These are phyloP conservation scores for Breynia disticha DNA, from an alignment of 441 rosid genomes.

Conservation along the genomic window DNA sequence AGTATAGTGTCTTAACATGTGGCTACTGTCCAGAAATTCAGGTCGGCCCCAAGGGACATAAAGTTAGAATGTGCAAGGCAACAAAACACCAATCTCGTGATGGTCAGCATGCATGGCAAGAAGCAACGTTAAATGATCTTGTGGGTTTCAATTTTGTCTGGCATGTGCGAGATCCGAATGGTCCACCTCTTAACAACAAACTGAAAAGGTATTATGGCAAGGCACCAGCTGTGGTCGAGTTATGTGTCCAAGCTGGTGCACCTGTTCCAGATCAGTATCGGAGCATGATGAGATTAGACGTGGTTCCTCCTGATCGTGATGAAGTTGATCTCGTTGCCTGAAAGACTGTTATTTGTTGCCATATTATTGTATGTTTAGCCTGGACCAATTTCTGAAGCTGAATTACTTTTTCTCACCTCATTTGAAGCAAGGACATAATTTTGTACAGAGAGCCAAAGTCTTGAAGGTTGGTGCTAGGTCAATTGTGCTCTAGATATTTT, in stretches of 20 bases:
- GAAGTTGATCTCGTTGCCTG: slow-evolving; percentile 77
- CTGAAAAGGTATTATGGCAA: slow-evolving; percentile 70
- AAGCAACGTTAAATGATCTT: slow-evolving; percentile 63
- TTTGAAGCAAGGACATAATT: no score
- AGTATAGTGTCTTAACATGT: slow-evolving; percentile 62
- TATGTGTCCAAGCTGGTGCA: slow-evolving; percentile 67
- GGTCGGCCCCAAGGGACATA: slow-evolving; percentile 88
- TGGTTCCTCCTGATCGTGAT: slow-evolving; percentile 62
- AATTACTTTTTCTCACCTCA: no score
- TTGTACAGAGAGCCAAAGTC: no score
- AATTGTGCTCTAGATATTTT: no score
- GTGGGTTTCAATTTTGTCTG: slow-evolving; percentile 71
- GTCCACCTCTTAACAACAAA: slow-evolving; percentile 45
- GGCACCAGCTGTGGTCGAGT: slow-evolving; percentile 78
- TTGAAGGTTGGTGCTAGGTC: no score
- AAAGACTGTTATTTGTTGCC: not conserved
- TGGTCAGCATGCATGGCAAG: slow-evolving; percentile 87
- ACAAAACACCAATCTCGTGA: slow-evolving; percentile 67
- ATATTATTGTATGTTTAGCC: no score
- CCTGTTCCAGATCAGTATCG: slow-evolving; percentile 48
- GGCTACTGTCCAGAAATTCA: slow-evolving; percentile 82
- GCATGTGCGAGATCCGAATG: slow-evolving; percentile 51
- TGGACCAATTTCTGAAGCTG: no score
- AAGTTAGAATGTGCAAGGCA: slow-evolving; percentile 74
- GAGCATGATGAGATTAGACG: slow-evolving; percentile 86